These are phyloP conservation scores for Alternaria brassicae DNA, from an alignment of 2,329 filamentous ascomycete species.

Conservation along the genomic window DNA sequence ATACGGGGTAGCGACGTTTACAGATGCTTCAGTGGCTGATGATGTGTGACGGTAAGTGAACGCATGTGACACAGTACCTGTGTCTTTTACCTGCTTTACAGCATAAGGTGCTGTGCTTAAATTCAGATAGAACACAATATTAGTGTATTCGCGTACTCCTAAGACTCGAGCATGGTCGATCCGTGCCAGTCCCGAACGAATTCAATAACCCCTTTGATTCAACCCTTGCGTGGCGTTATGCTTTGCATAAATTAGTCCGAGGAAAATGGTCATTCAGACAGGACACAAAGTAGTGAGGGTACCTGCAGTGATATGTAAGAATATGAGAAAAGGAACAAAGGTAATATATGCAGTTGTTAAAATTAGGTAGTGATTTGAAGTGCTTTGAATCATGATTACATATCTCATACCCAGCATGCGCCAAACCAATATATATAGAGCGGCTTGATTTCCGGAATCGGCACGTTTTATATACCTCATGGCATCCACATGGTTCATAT, in stretches of 20 bases:
- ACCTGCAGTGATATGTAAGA: not conserved
- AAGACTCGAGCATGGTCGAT: too few relatives aligned
- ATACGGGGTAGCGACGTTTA: not conserved
- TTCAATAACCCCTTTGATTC: too few relatives aligned
- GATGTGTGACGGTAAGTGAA: too few relatives aligned
- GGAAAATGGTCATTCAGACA: not conserved
- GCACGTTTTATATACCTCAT: not conserved
- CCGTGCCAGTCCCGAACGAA: too few relatives aligned
- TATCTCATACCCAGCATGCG: not conserved
- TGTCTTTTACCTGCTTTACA: too few relatives aligned
- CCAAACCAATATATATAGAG: not conserved
- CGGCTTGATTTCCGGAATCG: not conserved
- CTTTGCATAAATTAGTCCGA: not conserved
- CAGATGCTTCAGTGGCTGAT: not conserved
- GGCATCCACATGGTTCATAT: not conserved
- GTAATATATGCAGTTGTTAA: not conserved
- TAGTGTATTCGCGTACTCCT: too few relatives aligned
- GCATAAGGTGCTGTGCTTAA: too few relatives aligned
- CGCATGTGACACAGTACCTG: too few relatives aligned
- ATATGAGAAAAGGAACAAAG: not conserved
- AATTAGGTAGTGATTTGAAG: not conserved
- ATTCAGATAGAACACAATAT: too few relatives aligned
- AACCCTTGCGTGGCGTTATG: too few relatives aligned
- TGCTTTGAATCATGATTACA: not conserved
- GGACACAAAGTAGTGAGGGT: not conserved